A percentile compares a stretch with the other conserved stretches of the same genome.
Conservation (phyloP, 2,329 filamentous ascomycete species). For the Emmonsiellopsis sp. region DNA sequence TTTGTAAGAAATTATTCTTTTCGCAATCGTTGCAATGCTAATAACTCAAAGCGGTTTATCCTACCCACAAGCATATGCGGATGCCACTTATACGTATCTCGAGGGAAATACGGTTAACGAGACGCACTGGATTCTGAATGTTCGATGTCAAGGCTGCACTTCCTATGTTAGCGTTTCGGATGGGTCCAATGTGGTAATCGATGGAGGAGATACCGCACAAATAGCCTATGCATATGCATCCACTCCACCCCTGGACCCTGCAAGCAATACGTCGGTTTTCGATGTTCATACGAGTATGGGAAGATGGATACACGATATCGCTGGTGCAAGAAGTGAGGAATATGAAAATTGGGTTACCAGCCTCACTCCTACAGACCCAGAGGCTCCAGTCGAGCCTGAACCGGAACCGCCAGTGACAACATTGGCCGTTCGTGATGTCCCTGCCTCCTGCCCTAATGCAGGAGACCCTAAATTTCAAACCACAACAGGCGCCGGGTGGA, state of each 20-base stretch:
- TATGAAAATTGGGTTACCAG: neutral
- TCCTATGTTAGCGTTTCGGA: neutral
- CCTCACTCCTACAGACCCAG: neutral
- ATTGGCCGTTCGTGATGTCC: neutral
- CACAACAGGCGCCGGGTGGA: neutral
- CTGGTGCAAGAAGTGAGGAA: slow-evolving; percentile 7
- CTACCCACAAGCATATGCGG: neutral
- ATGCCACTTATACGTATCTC: slow-evolving; percentile 14
- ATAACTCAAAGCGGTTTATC: neutral
- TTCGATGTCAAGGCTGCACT: slow-evolving; percentile 21
- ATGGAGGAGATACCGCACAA: slow-evolving; percentile 10
- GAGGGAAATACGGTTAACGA: slow-evolving; percentile 23
- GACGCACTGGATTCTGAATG: slow-evolving; percentile 25
- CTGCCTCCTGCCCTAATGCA: neutral
- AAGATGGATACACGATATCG: slow-evolving; percentile 20
- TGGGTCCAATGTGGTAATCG: neutral
- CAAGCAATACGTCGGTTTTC: slow-evolving; percentile 23
- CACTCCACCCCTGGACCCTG: slow-evolving; percentile 17
- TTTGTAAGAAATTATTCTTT: slow-evolving; percentile 27
- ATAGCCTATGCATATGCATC: slow-evolving; percentile 20
- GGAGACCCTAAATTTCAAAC: neutral
- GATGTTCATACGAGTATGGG: slow-evolving; percentile 22
- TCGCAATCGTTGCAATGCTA: neutral
- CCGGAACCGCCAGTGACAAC: neutral
- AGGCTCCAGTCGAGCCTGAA: neutral